A percentile compares a stretch with the other conserved stretches of the same genome.
Conservation (phyloP, 2,329 filamentous ascomycete species). For the Grosmannia penicillata region DNA sequence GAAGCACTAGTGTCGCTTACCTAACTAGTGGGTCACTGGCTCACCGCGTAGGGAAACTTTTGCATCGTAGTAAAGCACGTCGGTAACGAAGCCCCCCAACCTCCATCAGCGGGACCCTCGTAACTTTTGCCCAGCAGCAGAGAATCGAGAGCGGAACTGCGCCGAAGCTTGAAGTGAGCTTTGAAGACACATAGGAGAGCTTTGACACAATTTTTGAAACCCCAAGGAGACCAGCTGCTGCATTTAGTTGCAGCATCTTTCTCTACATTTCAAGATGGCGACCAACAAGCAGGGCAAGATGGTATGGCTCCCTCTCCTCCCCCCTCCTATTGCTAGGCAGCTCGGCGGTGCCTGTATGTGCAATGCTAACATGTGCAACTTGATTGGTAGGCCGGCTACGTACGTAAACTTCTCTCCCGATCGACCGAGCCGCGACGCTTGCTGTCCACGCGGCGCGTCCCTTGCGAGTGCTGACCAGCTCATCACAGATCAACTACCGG, state of each 20-base stretch:
- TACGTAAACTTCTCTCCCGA: conserved; percentile 30
- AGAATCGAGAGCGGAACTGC: conserved; percentile 1
- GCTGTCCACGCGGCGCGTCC: too few relatives aligned
- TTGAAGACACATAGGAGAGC: conserved; percentile 2
- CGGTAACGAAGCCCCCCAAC: conserved; percentile 2
- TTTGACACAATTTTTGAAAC: conserved; percentile 24
- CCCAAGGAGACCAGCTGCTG: conserved; percentile 17
- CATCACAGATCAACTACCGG: conserved; percentile 85
- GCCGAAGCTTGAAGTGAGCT: conserved; percentile 5
- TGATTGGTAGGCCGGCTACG: conserved; percentile 47
- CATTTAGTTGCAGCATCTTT: conserved; percentile 15
- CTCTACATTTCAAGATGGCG: conserved; percentile 38
- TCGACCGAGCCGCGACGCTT: too few relatives aligned
- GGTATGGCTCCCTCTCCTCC: conserved; percentile 47
- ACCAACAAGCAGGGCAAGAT: conserved; percentile 96
- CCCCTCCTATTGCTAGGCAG: conserved; percentile 3
- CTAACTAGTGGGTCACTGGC: not conserved
- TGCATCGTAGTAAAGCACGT: not conserved
- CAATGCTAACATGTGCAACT: not conserved
- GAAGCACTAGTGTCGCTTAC: not conserved
- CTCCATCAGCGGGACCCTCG: conserved; percentile 4
- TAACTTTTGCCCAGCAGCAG: conserved; percentile 2
- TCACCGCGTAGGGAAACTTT: conserved; percentile 3
- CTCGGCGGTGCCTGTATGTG: not conserved
- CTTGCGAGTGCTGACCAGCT: not conserved